Conservation (phyloP, 257 asterid species). For the Mitragyna speciosa region DNA sequence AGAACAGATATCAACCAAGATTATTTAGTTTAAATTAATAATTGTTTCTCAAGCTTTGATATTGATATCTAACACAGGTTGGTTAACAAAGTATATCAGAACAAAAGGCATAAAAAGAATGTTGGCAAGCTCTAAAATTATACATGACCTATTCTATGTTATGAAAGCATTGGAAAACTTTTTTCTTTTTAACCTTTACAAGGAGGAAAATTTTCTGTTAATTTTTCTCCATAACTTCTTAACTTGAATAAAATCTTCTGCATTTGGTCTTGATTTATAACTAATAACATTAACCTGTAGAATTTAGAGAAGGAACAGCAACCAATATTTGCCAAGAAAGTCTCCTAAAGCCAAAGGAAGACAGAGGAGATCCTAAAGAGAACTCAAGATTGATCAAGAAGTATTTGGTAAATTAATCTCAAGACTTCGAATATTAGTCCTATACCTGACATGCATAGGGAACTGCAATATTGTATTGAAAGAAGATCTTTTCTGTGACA, state of each 20-base stretch:
- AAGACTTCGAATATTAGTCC: not conserved
- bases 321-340: not conserved
- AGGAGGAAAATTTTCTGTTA: conserved; percentile 91
- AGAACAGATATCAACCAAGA: not conserved
- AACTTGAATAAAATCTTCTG: conserved; percentile 92
- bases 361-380: conserved; percentile 4
- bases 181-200: conserved; percentile 63
- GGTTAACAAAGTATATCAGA: not conserved
- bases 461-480: conserved; percentile 89
- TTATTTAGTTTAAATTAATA: not conserved
- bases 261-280: conserved; percentile 78
- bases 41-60: not conserved
- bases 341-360: not conserved
- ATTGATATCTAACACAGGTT: not conserved
- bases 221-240: conserved; percentile 87
- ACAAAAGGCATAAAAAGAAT: not conserved
- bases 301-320: not conserved
- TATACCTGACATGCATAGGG: conserved; percentile 98
- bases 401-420: not conserved
- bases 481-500: conserved; percentile 85
- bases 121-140: not conserved
- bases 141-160: not conserved
- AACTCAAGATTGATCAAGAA: not conserved
- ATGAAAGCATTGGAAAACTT: not conserved
- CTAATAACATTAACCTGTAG: conserved; percentile 79